Conservation (phyloP, 208 protist species). For the Tritrichomonas foetus region DNA sequence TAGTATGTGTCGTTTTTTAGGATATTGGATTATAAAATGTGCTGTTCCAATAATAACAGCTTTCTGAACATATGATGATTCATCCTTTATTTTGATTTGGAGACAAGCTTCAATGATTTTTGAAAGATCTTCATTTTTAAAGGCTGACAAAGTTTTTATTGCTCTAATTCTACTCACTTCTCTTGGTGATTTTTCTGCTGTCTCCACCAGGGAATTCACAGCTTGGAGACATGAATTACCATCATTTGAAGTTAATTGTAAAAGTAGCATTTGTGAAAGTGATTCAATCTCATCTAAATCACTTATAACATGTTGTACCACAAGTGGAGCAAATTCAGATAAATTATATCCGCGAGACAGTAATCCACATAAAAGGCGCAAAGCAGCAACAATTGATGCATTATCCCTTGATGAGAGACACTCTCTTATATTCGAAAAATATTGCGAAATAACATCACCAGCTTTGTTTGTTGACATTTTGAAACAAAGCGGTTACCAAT, state of each 20-base stretch:
- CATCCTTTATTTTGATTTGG: background rate
- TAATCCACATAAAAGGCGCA: background rate
- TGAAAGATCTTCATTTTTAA: background rate
- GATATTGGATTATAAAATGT: background rate
- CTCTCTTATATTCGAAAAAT: background rate
- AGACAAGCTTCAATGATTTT: background rate
- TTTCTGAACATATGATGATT: slow-evolving; percentile 14
- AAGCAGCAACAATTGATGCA: background rate
- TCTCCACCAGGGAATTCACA: background rate
- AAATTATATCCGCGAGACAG: slow-evolving; percentile 24
- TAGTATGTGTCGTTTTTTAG: background rate
- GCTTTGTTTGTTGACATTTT: background rate
- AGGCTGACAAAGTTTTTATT: background rate
- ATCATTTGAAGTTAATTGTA: background rate
- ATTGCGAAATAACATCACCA: background rate
- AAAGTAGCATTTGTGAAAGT: background rate
- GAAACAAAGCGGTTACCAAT: no score
- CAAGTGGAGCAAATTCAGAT: background rate
- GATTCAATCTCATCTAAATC: background rate
- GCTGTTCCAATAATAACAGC: background rate
- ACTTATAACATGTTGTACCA: slow-evolving; percentile 8
- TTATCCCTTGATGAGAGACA: background rate
- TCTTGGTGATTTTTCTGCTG: slow-evolving; percentile 1
- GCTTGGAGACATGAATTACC: background rate
- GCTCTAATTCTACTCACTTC: background rate